Conservation (phyloP, 2,329 filamentous ascomycete species). For the Venturia oleaginea region DNA sequence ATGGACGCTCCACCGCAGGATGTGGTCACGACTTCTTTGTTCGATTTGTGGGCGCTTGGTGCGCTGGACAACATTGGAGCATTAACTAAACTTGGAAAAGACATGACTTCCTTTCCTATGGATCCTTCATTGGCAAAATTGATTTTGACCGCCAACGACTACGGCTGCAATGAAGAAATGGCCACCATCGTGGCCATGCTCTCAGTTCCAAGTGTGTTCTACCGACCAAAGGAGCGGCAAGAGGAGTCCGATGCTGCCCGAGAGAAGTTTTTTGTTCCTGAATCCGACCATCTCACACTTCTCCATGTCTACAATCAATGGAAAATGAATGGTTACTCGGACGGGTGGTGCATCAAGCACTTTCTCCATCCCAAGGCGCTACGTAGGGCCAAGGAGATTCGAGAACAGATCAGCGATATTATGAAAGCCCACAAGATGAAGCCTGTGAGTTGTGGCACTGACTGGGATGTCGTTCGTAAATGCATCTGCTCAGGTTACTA, state of each 20-base stretch:
- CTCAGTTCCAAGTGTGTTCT: slow-evolving; percentile 92
- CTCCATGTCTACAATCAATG: slow-evolving; percentile 94
- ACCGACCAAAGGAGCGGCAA: slow-evolving; percentile 89
- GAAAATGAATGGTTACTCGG: slow-evolving; percentile 81
- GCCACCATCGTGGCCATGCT: slow-evolving; percentile 97
- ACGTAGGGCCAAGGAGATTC: slow-evolving; percentile 83
- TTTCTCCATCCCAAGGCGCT: slow-evolving; percentile 95
- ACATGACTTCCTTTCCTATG: slow-evolving; percentile 98
- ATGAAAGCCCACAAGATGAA: slow-evolving; percentile 90
- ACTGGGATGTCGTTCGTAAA: slow-evolving; percentile 92
- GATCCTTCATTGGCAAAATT: slow-evolving; percentile 92
- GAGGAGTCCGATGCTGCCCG: slow-evolving; percentile 92
- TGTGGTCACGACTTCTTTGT: slow-evolving; percentile 92
- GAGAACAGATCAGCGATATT: slow-evolving; percentile 87
- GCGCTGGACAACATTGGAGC: slow-evolving; percentile 91
- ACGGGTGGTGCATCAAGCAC: slow-evolving; percentile 86
- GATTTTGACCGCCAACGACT: slow-evolving; percentile 81
- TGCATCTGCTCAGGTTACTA: slow-evolving; percentile 98
- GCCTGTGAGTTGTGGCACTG: slow-evolving; percentile 80
- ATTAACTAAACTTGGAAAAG: slow-evolving; percentile 73
- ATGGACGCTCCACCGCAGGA: slow-evolving; percentile 99
- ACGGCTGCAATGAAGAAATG: slow-evolving; percentile 95
- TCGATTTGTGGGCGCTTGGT: slow-evolving; percentile 93
- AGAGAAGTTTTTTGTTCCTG: slow-evolving; percentile 97
- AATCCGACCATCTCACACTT: slow-evolving; percentile 92